A percentile compares a stretch with the other conserved stretches of the same genome.
Evolutionary conservation across 148 eudicot genomes (phyloP).

Genomic region (Simmondsia chinensis): DNA sequence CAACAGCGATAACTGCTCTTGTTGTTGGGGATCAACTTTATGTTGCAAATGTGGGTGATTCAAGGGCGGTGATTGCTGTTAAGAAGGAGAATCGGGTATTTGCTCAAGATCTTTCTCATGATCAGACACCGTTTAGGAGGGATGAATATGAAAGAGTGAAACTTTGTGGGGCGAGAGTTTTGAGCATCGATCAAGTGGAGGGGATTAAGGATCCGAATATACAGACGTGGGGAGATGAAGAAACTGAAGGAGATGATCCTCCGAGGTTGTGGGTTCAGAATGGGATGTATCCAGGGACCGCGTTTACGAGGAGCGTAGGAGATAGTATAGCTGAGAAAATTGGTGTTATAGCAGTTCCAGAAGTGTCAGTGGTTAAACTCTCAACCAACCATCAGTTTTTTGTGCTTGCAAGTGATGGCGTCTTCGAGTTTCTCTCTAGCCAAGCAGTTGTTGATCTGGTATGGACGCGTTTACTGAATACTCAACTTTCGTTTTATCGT

Average conservation of each 20-base stretch:
- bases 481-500: too few species aligned
- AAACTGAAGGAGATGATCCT: slow-evolving; percentile 81
- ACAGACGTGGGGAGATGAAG: slow-evolving; percentile 93
- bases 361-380: slow-evolving; percentile 59
- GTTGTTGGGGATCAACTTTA: slow-evolving; percentile 66
- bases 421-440: slow-evolving; percentile 90
- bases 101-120: slow-evolving; percentile 66
- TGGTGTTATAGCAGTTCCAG: slow-evolving; percentile 89
- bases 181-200: slow-evolving; percentile 95
- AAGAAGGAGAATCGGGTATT: slow-evolving; percentile 44
- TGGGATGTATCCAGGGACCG: slow-evolving; percentile 96
- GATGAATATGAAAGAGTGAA: slow-evolving; percentile 95
- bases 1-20: slow-evolving; percentile 86
- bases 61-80: slow-evolving; percentile 78
- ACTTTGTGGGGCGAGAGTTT: slow-evolving; percentile 84
- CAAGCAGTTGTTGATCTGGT: slow-evolving; percentile 87
- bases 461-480: slow-evolving; percentile 4
- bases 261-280: slow-evolving; percentile 92
- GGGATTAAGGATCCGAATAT: slow-evolving; percentile 74
- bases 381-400: slow-evolving; percentile 65
- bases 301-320: slow-evolving; percentile 92
- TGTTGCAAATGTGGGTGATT: slow-evolving; percentile 96
- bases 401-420: slow-evolving; percentile 94
- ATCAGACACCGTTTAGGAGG: slow-evolving; percentile 90
- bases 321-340: slow-evolving; percentile 84